Evolutionary conservation across 371 early-diverging fungal genomes (phyloP).

Genomic region (Quaeritorhiza haematococci): DNA sequence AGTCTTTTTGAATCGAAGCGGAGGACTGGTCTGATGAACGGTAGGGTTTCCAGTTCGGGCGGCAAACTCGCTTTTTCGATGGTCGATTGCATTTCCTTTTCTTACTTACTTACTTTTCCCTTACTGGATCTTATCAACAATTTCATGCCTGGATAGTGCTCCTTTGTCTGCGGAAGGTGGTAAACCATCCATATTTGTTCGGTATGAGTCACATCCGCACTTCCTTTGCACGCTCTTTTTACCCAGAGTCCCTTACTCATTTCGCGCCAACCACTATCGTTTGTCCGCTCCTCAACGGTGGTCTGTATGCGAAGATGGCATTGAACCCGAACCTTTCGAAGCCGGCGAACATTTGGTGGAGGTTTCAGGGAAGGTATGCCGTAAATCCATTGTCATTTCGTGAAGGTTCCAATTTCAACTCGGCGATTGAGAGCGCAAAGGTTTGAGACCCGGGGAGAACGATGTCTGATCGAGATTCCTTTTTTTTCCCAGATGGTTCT

Average conservation of each 20-base stretch:
- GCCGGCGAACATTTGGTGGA: constrained; percentile 20
- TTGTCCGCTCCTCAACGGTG: no score
- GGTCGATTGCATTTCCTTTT: no score
- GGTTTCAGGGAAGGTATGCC: constrained; percentile 34
- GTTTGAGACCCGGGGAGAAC: neutral
- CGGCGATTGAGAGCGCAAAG: neutral
- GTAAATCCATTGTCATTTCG: no score
- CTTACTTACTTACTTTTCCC: no score
- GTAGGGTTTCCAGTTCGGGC: neutral
- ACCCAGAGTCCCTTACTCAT: constrained; percentile 1
- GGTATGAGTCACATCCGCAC: constrained; percentile 19
- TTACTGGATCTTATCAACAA: no score
- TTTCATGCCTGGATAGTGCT: no score
- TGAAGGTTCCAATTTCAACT: no score
- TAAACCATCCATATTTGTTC: constrained; percentile 98
- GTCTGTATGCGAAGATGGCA: constrained; percentile 26
- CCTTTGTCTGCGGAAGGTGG: constrained; percentile 98
- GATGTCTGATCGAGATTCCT: neutral
- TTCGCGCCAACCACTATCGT: no score
- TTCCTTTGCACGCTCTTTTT: neutral
- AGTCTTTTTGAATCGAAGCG: constrained; percentile 11
- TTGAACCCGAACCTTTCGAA: constrained; percentile 33
- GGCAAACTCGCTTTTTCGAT: no score
- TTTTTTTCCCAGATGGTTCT: constrained; percentile 59
- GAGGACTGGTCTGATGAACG: constrained; percentile 15